Base-by-base conservation (phyloP, 768 basidiomycete species). In the Coprinopsis strossmayeri region DNA sequence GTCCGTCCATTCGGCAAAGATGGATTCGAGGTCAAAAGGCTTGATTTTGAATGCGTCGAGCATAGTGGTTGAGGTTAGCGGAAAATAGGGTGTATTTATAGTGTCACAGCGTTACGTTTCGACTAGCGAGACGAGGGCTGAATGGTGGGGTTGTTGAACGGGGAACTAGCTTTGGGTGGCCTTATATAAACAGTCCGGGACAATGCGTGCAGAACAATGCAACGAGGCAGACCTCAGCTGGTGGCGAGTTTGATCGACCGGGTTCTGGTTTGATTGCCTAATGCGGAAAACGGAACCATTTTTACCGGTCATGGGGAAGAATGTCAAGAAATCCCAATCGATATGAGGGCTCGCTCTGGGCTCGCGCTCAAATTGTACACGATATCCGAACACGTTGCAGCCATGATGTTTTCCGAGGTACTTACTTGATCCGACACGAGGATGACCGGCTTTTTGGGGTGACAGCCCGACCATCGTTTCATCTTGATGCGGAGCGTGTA, bases 31-130 rank as follows among this genome's bases (percentile, higher is more conserved):
- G 69, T 88, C 78, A 59, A 81, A 87, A 17, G 82, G 77, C 57
- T 87, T 87, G 61, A 87, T 72, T 67, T 84, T 87, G 77, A 90
- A 89, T 47, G 82, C 84, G 59, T 81, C 79, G 26, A 88, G 76
- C 72, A 88, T 78, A 23, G 20, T 24, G 9, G 23, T 38, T 12
- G 37, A 18, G 10, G 37, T 20, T 38, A 18, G 18, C 7, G 7
- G 7, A 7, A 18, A 38, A 7, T 12, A 18, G 10, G 9, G 37
- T 38, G 9, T 9, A 18, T 38, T 7, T 38, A 13, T 9, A 10
- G 7, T 18, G 37, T 38, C 24, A 24, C 5, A 21, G 7, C 5
- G 13, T 38, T 9, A n/a, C 10, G 10, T n/a, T 21, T 13, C 40
- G 40, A 11, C 40, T 42, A 42, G 24, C 40, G 21, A 42, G 17